A percentile compares a stretch with the other conserved stretches of the same genome.
Conservation (phyloP, 2,329 filamentous ascomycete genomes). For the Epicoccum nigrum region DNA sequence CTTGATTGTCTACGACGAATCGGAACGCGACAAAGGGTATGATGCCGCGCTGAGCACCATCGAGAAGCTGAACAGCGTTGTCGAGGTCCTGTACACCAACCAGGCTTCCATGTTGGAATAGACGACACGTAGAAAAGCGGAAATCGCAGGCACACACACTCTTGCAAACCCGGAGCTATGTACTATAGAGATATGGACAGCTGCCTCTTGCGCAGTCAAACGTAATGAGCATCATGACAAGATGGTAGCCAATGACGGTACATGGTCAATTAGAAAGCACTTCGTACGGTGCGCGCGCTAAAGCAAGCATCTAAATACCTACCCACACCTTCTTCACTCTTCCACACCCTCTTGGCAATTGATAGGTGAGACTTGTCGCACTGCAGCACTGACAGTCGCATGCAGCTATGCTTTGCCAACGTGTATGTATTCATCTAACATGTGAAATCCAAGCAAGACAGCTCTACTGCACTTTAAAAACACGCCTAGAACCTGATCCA, state of each 20-base stretch:
- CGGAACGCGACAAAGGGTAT: conserved; percentile 89
- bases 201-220: conserved; percentile 25
- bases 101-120: conserved; percentile 95
- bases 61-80: conserved; percentile 95
- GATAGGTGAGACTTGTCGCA: conserved; percentile 3
- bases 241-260: conserved; percentile 15
- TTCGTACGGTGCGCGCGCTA: neutral
- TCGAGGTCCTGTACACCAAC: conserved; percentile 97
- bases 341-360: neutral
- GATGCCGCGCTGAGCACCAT: conserved; percentile 94
- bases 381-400: conserved; percentile 1
- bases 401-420: neutral
- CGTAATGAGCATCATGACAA: conserved; percentile 22
- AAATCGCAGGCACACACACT: neutral
- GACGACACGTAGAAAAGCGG: conserved; percentile 2
- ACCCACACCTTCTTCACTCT: neutral
- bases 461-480: too few species aligned
- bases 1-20: conserved; percentile 96
- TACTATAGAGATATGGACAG: conserved; percentile 43
- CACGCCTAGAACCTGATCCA: too few species aligned
- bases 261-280: conserved; percentile 4
- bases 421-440: too few species aligned
- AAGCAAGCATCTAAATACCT: neutral
- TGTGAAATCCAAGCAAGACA: too few species aligned
- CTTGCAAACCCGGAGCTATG: conserved; percentile 22